Evolutionary conservation across 768 basidiomycete species (phyloP).

Genomic region (Boletus rex-veris): DNA sequence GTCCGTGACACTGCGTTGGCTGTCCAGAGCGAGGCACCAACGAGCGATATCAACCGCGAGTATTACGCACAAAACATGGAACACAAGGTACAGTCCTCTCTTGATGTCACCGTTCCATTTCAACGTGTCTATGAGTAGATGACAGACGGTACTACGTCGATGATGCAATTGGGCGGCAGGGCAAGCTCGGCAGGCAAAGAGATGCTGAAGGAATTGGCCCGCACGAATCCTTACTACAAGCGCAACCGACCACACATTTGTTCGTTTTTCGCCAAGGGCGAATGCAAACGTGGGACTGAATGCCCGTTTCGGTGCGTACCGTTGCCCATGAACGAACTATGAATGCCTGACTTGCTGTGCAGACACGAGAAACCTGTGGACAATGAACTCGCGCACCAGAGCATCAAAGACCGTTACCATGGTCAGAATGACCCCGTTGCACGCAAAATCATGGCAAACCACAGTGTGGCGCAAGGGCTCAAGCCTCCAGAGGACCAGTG

Average conservation of each 20-base stretch:
- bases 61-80: slow-evolving; percentile 94
- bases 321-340: background rate
- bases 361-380: slow-evolving; percentile 89
- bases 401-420: slow-evolving; percentile 91
- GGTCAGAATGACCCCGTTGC: slow-evolving; percentile 94
- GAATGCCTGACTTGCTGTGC: slow-evolving; percentile 1
- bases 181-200: slow-evolving; percentile 86
- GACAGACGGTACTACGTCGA: slow-evolving; percentile 60
- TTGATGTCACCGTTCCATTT: background rate
- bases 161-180: slow-evolving; percentile 51
- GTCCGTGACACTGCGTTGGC: slow-evolving; percentile 94
- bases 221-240: slow-evolving; percentile 97
- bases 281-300: slow-evolving; percentile 86
- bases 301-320: slow-evolving; percentile 77
- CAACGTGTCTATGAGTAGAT: slow-evolving; percentile 44
- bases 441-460: slow-evolving; percentile 75
- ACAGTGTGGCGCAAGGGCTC: slow-evolving; percentile 79
- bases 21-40: slow-evolving; percentile 82
- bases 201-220: slow-evolving; percentile 92
- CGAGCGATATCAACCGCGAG: slow-evolving; percentile 95
- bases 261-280: slow-evolving; percentile 93
- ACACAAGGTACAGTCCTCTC: slow-evolving; percentile 49
- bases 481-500: slow-evolving; percentile 85
- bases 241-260: slow-evolving; percentile 93
- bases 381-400: slow-evolving; percentile 85